Evolutionary conservation across 2,329 filamentous ascomycete species (phyloP).

Genomic region (Claviceps fusiformis): DNA sequence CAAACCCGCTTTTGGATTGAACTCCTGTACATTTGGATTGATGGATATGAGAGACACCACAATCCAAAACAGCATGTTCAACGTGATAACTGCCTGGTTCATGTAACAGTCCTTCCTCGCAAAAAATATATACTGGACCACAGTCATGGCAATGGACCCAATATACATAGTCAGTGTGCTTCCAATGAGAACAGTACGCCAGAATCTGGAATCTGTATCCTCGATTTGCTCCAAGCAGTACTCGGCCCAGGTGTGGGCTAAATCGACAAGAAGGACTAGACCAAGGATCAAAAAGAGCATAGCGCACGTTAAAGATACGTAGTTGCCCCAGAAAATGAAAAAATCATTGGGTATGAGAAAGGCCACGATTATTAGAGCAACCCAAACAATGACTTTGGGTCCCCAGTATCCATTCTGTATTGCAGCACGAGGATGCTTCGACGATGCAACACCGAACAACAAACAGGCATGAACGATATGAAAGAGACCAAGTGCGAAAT

Average conservation of each 20-base stretch:
- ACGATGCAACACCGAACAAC: constrained; percentile 73
- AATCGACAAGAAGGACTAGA: constrained; percentile 80
- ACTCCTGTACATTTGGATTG: constrained; percentile 78
- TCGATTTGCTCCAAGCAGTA: constrained; percentile 92
- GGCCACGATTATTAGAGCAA: constrained; percentile 73
- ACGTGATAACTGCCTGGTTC: constrained; percentile 92
- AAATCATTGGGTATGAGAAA: constrained; percentile 94
- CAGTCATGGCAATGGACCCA: constrained; percentile 80
- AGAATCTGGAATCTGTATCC: constrained; percentile 67
- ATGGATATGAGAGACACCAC: constrained; percentile 73
- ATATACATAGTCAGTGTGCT: constrained; percentile 92
- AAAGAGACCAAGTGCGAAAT: constrained; percentile 91
- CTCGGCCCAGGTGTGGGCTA: constrained; percentile 95
- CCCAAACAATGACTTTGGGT: constrained; percentile 84
- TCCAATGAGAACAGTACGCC: constrained; percentile 78
- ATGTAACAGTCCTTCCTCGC: constrained; percentile 69
- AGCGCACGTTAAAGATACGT: constrained; percentile 74
- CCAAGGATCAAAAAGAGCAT: constrained; percentile 91
- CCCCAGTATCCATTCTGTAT: constrained; percentile 99
- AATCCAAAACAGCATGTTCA: constrained; percentile 79
- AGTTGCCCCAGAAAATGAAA: constrained; percentile 93
- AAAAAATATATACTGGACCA: constrained; percentile 96
- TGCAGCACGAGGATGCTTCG: constrained; percentile 72
- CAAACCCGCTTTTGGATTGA: constrained; percentile 83
- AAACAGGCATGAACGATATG: constrained; percentile 76